These are phyloP conservation scores for Colletotrichum aenigma DNA, from an alignment of 2,329 filamentous ascomycete species.

Conservation along the genomic window DNA sequence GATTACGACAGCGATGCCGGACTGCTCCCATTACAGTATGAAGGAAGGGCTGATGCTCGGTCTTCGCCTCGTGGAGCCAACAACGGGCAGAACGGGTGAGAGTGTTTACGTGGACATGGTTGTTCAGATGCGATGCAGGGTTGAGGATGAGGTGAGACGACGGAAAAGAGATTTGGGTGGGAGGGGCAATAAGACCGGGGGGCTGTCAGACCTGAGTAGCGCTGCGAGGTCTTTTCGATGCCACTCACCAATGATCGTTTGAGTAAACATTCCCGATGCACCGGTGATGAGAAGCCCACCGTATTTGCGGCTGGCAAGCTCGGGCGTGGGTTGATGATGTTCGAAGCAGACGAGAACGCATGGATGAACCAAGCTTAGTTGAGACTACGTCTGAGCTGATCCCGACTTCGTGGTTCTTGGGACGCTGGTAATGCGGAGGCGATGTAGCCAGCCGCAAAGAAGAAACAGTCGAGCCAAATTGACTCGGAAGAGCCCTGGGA, in stretches of 20 bases:
- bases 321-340: neutral
- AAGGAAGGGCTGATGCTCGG: neutral
- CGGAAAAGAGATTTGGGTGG: neutral
- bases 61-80: neutral
- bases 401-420: neutral
- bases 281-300: neutral
- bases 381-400: neutral
- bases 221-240: neutral
- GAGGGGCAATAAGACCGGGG: neutral
- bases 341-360: neutral
- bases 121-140: constrained; percentile 6
- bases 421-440: neutral
- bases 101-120: neutral
- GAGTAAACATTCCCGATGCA: neutral
- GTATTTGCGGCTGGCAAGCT: neutral
- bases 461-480: neutral
- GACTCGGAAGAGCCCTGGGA: neutral
- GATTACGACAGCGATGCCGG: neutral
- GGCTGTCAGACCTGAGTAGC: neutral
- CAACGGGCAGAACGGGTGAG: neutral
- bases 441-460: neutral
- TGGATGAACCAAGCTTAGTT: neutral
- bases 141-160: constrained; percentile 20
- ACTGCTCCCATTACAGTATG: neutral
- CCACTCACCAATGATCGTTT: neutral